Conservation (phyloP, 176 grass and related monocot genomes). For the Carex parvula region DNA sequence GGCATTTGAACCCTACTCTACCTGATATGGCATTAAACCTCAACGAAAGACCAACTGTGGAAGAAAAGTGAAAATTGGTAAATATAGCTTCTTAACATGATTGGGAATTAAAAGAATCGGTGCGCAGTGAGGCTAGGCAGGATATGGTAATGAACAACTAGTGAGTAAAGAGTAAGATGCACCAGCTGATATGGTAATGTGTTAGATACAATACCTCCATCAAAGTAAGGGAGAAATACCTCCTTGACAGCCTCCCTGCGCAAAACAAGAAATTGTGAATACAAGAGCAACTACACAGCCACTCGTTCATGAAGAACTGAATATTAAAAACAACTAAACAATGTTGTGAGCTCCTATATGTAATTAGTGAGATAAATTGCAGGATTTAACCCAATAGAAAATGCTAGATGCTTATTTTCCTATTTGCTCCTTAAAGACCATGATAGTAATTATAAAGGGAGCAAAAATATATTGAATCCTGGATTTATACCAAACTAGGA, state of each 20-base stretch:
- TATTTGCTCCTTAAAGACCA: constrained; percentile 11
- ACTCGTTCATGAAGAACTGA: neutral
- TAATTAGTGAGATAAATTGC: neutral
- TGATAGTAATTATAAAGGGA: neutral
- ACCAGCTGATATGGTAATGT: neutral
- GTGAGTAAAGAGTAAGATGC: neutral
- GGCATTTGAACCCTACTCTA: too few relatives aligned
- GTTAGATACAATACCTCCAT: constrained; percentile 40
- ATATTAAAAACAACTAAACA: neutral
- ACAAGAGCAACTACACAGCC: neutral
- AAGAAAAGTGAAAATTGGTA: neutral
- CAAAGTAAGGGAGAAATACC: constrained; percentile 75
- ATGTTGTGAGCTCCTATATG: neutral
- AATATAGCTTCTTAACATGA: neutral
- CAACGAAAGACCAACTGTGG: neutral
- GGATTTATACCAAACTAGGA: neutral
- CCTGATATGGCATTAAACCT: neutral
- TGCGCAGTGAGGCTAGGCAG: neutral
- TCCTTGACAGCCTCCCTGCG: constrained; percentile 69
- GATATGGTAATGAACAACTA: neutral
- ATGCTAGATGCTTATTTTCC: neutral
- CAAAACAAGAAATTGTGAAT: constrained; percentile 18
- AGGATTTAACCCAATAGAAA: neutral
- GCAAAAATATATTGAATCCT: neutral
- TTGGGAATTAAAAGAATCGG: neutral